Percentiles rank a stretch among this genome's conserved stretches.
Conservation (phyloP, 192 early-diverging fungal species). For the Podochytrium sp. region DNA sequence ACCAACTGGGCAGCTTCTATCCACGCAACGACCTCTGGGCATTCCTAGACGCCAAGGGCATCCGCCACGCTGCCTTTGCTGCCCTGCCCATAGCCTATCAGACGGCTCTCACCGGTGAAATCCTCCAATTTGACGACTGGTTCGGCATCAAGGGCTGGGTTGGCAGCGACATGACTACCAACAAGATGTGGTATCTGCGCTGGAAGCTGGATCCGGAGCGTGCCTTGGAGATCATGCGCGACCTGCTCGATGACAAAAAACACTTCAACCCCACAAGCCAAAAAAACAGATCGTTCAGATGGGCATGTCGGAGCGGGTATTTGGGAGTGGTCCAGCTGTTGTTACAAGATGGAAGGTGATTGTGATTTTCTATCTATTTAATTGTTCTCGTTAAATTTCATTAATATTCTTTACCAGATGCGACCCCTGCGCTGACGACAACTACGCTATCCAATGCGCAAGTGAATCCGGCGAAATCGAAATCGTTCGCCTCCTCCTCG, state of each 20-base stretch:
- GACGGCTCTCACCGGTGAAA: neutral
- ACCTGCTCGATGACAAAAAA: neutral
- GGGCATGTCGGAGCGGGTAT: neutral
- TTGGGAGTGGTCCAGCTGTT: neutral
- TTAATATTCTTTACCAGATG: no score
- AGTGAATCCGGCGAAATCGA: neutral
- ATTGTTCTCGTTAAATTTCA: no score
- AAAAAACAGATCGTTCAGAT: neutral
- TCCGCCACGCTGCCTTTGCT: neutral
- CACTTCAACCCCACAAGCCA: neutral
- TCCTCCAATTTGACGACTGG: neutral
- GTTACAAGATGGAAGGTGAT: neutral
- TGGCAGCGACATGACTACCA: neutral
- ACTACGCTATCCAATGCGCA: constrained; percentile 24
- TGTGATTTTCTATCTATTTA: no score
- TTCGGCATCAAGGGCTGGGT: neutral
- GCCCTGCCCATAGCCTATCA: neutral
- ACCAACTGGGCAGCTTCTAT: neutral
- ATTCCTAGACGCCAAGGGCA: neutral
- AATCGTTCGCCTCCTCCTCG: neutral
- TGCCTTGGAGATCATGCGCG: neutral
- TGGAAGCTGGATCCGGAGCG: neutral
- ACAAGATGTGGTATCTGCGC: neutral
- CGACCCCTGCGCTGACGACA: constrained; percentile 22
- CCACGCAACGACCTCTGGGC: neutral